Conservation (phyloP, 768 basidiomycete species). For the Neoboletus brunneissimus region DNA sequence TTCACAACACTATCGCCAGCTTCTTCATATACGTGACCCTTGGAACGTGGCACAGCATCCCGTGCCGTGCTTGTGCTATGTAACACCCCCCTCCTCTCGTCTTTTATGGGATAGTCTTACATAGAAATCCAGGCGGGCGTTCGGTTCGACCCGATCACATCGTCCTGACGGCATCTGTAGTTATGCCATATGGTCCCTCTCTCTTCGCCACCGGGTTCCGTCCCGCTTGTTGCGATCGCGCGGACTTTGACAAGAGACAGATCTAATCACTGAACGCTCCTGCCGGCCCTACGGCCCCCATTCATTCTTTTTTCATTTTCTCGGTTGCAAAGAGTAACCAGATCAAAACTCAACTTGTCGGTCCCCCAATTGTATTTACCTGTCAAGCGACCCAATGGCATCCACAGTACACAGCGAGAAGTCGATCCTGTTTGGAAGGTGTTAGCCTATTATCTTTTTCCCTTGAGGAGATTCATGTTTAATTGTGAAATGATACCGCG, state of each 20-base stretch:
- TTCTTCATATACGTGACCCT: slow-evolving; percentile 24
- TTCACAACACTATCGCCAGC: slow-evolving; percentile 6
- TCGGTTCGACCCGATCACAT: slow-evolving; percentile 29
- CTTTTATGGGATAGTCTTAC: slow-evolving; percentile 21
- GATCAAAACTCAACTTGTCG: slow-evolving; percentile 12
- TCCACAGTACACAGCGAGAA: slow-evolving; percentile 17
- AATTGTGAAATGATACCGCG: slow-evolving; percentile 20
- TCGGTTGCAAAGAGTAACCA: slow-evolving; percentile 9
- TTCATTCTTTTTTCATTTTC: slow-evolving; percentile 3
- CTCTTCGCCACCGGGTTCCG: slow-evolving; percentile 29
- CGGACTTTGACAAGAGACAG: slow-evolving; percentile 22
- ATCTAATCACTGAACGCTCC: slow-evolving; percentile 22
- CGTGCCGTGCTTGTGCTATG: slow-evolving; percentile 20
- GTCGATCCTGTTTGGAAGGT: slow-evolving; percentile 20
- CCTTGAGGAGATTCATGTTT: slow-evolving; percentile 13
- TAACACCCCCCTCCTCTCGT: slow-evolving; percentile 2
- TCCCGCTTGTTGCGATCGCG: slow-evolving; percentile 26
- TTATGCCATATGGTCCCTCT: slow-evolving; percentile 24
- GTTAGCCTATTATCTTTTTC: slow-evolving; percentile 21
- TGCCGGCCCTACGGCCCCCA: slow-evolving; percentile 20
- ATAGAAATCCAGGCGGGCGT: neutral
- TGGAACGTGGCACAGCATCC: slow-evolving; percentile 18
- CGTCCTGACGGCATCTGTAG: slow-evolving; percentile 25
- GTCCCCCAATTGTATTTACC: slow-evolving; percentile 1
- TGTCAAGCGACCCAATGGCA: slow-evolving; percentile 8